Evolutionary conservation across 345 rosid genomes (phyloP).

Genomic region (Acer negundo): DNA sequence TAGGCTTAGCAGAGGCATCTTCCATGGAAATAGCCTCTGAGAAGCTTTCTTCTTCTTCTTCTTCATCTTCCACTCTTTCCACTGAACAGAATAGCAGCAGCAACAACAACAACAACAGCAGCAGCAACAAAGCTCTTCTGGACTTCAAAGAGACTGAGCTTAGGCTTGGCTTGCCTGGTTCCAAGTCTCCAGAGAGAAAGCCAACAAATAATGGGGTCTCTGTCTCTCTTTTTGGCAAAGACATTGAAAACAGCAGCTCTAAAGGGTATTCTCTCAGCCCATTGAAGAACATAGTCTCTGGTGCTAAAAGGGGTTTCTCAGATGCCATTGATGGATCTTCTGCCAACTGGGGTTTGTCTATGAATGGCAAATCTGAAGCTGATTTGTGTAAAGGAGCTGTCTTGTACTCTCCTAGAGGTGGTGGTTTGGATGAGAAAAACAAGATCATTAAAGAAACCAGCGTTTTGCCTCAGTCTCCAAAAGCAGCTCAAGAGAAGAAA

Average conservation of each 20-base stretch:
- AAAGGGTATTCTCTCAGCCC: constrained; percentile 35
- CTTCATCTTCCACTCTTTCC: constrained; percentile 36
- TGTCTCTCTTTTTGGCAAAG: constrained; percentile 53
- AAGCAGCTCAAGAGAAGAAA: constrained; percentile 41
- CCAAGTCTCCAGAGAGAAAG: constrained; percentile 54
- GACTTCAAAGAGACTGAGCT: constrained; percentile 67
- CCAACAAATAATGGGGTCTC: constrained; percentile 32
- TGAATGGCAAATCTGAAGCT: constrained; percentile 41
- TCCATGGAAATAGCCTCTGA: constrained; percentile 44
- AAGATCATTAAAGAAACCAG: constrained; percentile 38
- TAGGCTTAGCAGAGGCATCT: constrained; percentile 47
- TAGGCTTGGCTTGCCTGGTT: constrained; percentile 74
- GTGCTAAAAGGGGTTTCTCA: constrained; percentile 70
- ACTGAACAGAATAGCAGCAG: constrained; percentile 19
- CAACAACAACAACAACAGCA: constrained; percentile 12
- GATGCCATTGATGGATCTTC: constrained; percentile 52
- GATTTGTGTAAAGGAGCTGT: constrained; percentile 41
- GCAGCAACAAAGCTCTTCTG: constrained; percentile 26
- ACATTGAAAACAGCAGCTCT: constrained; percentile 33
- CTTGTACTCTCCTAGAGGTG: constrained; percentile 47
- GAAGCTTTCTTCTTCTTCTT: constrained; percentile 40
- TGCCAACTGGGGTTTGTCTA: constrained; percentile 51
- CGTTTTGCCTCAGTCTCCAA: constrained; percentile 35
- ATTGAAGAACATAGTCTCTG: constrained; percentile 48
- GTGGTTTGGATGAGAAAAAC: constrained; percentile 21